These are phyloP conservation scores for Amborella trichopoda DNA, from an alignment of 164 flowering plant species.

Conservation along the genomic window DNA sequence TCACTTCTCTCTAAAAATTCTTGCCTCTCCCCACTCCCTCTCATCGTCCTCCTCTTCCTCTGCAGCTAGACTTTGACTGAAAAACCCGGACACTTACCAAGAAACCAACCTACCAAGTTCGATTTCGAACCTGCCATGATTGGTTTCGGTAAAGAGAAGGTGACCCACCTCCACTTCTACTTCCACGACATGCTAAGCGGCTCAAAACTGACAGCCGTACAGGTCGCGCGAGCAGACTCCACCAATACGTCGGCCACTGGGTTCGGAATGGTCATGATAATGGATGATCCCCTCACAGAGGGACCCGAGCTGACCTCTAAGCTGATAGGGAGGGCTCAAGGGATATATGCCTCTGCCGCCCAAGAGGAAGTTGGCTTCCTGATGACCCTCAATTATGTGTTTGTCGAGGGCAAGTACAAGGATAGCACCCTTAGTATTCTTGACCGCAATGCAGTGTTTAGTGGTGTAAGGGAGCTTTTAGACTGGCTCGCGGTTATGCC, in stretches of 20 bases:
- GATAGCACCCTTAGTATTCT: slow-evolving; percentile 13
- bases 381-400: slow-evolving; percentile 3
- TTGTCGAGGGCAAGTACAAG: slow-evolving; percentile 5
- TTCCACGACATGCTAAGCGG: slow-evolving; percentile 8
- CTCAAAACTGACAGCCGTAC: slow-evolving; percentile 4
- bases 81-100: too few species aligned
- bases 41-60: too few species aligned
- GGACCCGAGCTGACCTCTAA: slow-evolving; percentile 4
- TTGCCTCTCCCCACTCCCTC: too few species aligned
- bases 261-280: slow-evolving; percentile 5
- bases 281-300: slow-evolving; percentile 5
- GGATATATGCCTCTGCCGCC: slow-evolving; percentile 4
- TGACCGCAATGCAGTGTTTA: slow-evolving; percentile 13
- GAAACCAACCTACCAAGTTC: too few species aligned
- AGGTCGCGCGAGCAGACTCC: neutral
- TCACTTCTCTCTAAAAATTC: too few species aligned
- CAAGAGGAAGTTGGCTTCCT: neutral
- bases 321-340: slow-evolving; percentile 8
- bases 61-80: too few species aligned
- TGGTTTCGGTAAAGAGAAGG: too few species aligned
- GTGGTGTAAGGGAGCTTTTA: slow-evolving; percentile 15
- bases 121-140: too few species aligned
- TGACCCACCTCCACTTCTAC: slow-evolving; percentile 5
- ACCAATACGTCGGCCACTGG: neutral
- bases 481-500: slow-evolving; percentile 16